Conservation (phyloP, 2,329 filamentous ascomycete species). For the Clonostachys byssicola region DNA sequence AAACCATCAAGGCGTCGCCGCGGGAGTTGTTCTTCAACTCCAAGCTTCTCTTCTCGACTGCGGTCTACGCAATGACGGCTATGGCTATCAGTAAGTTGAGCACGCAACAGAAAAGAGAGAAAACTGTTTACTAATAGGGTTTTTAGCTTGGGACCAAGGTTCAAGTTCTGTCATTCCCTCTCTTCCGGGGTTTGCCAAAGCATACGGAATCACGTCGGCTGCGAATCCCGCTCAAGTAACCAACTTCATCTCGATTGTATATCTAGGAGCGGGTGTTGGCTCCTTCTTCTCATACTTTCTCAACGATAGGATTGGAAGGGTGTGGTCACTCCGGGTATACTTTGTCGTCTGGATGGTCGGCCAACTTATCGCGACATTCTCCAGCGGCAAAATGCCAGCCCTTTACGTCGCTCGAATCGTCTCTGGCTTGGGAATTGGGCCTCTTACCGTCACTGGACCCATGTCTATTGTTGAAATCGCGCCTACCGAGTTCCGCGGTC, state of each 20-base stretch:
- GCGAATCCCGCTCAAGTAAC: slow-evolving; percentile 9
- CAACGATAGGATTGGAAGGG: slow-evolving; percentile 28
- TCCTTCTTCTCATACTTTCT: slow-evolving; percentile 28
- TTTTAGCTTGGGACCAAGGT: slow-evolving; percentile 12
- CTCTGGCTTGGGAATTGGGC: slow-evolving; percentile 28
- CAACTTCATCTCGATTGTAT: slow-evolving; percentile 29
- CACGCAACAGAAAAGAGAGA: no score
- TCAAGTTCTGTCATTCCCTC: slow-evolving; percentile 18
- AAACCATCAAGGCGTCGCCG: slow-evolving; percentile 7
- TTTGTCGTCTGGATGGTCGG: slow-evolving; percentile 23
- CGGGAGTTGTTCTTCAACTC: slow-evolving; percentile 10
- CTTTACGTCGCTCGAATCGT: slow-evolving; percentile 30
- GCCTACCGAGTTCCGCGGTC: slow-evolving; percentile 28
- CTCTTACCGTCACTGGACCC: slow-evolving; percentile 27
- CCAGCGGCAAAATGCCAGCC: slow-evolving; percentile 14
- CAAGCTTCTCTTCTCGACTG: slow-evolving; percentile 7
- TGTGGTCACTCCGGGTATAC: slow-evolving; percentile 33
- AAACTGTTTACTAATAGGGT: neutral
- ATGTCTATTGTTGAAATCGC: slow-evolving; percentile 33
- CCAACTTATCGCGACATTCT: slow-evolving; percentile 22
- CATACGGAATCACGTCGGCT: slow-evolving; percentile 16
- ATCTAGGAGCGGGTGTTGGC: slow-evolving; percentile 13
- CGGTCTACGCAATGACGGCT: slow-evolving; percentile 10
- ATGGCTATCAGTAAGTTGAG: slow-evolving; percentile 6
- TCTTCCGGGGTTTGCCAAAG: slow-evolving; percentile 25